Conservation (phyloP, 176 grass and related monocot genomes). For the Phoenix dactylifera region DNA sequence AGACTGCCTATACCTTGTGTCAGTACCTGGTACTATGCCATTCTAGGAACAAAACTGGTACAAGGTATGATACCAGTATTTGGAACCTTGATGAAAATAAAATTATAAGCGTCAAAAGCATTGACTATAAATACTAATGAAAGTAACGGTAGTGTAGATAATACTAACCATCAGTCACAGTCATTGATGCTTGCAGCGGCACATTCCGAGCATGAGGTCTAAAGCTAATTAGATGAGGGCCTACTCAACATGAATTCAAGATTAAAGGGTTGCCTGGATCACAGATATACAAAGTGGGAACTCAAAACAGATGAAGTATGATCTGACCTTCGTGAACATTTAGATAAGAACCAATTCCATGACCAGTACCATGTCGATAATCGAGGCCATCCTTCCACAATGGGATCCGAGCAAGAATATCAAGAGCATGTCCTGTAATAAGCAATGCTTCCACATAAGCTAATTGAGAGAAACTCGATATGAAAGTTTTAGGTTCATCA, state of each 20-base stretch:
- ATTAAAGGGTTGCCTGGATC: conserved; percentile 12
- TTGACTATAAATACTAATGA: no score
- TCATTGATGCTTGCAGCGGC: conserved; percentile 92
- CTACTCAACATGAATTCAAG: conserved; percentile 25
- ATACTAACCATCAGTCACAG: conserved; percentile 82
- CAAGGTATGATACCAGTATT: no score
- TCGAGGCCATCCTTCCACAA: conserved; percentile 89
- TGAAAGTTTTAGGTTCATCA: neutral
- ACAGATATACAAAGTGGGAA: conserved; percentile 1
- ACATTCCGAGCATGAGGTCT: conserved; percentile 85
- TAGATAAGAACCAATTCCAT: conserved; percentile 93
- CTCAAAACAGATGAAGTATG: conserved; percentile 16
- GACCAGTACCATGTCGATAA: conserved; percentile 93
- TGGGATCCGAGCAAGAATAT: conserved; percentile 75
- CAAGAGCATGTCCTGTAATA: conserved; percentile 72
- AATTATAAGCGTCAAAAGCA: no score
- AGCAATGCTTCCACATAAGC: neutral
- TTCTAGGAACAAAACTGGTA: no score
- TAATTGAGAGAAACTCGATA: neutral
- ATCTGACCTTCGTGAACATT: conserved; percentile 90
- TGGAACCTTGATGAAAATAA: no score
- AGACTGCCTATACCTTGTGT: no score
- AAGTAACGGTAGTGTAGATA: neutral
- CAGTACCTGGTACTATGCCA: no score
- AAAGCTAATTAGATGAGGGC: conserved; percentile 98